Evolutionary conservation across 2,329 filamentous ascomycete genomes (phyloP).

Genomic region (Bertia moriformis): DNA sequence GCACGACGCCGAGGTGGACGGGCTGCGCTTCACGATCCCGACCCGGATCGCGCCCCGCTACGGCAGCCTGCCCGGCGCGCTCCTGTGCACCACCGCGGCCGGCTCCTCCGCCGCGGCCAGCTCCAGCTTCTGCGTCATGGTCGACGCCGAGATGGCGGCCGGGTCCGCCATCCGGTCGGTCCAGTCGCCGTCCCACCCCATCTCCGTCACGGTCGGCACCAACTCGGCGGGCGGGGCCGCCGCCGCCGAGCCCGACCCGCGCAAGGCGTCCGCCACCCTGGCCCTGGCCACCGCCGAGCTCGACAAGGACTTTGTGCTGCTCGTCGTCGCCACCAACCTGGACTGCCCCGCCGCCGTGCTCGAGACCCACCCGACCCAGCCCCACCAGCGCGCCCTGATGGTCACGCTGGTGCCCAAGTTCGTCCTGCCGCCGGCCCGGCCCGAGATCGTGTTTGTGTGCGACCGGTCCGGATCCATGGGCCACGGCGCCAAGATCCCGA

Average conservation of each 20-base stretch:
- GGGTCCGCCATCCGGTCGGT: constrained; percentile 43
- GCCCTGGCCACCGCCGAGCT: constrained; percentile 35
- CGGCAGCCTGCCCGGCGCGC: constrained; percentile 26
- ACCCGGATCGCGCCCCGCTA: constrained; percentile 55
- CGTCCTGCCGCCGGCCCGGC: constrained; percentile 31
- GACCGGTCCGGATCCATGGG: constrained; percentile 59
- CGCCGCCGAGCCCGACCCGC: constrained; percentile 31
- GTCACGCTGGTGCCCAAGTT: constrained; percentile 58
- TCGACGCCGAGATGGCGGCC: constrained; percentile 43
- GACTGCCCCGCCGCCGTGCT: constrained; percentile 49
- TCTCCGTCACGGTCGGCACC: constrained; percentile 48
- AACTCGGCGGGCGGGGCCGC: constrained; percentile 25
- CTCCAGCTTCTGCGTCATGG: constrained; percentile 31
- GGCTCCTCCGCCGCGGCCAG: constrained; percentile 1
- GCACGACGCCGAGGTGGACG: constrained; percentile 54
- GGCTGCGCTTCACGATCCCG: constrained; percentile 55
- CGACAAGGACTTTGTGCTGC: constrained; percentile 51
- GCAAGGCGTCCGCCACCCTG: constrained; percentile 47
- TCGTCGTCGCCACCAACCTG: constrained; percentile 44
- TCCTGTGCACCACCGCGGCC: constrained; percentile 9
- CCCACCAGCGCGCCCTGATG: constrained; percentile 54
- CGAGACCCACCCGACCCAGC: constrained; percentile 47
- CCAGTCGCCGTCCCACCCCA: constrained; percentile 53
- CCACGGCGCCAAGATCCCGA: constrained; percentile 26
- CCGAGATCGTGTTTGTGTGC: constrained; percentile 58